Percentiles rank a stretch among this genome's conserved stretches.
Evolutionary conservation across 2,329 filamentous ascomycete species (phyloP).

Genomic region (Rhynchosporium agropyri): DNA sequence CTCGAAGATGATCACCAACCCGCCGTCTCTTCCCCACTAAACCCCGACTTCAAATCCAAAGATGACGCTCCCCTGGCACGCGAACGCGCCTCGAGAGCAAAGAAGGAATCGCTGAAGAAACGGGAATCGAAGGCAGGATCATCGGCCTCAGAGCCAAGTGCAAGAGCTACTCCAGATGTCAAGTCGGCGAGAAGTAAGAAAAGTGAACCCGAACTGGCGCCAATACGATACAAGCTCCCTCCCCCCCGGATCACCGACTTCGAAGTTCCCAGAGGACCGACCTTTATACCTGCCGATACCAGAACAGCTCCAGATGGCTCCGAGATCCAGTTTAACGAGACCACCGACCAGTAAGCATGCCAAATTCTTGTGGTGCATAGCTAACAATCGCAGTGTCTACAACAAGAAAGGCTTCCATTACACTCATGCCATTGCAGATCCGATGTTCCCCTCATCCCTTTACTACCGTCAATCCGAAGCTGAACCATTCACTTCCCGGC

Average conservation of each 20-base stretch:
- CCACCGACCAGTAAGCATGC: constrained; percentile 62
- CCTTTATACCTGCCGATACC: constrained; percentile 59
- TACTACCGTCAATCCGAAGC: constrained; percentile 90
- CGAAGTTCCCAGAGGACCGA: constrained; percentile 58
- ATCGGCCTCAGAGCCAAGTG: constrained; percentile 50
- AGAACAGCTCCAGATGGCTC: constrained; percentile 53
- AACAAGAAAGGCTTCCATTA: constrained; percentile 82
- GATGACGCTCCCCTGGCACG: constrained; percentile 39
- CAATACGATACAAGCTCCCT: constrained; percentile 64
- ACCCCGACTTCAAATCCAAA: constrained; percentile 61
- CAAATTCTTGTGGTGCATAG: neutral
- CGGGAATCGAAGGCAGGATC: constrained; percentile 60
- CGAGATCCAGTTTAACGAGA: constrained; percentile 61
- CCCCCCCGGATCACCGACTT: constrained; percentile 65
- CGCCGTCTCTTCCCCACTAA: constrained; percentile 73
- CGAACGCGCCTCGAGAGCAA: constrained; percentile 50
- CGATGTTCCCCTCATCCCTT: constrained; percentile 80
- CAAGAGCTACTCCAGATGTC: constrained; percentile 60
- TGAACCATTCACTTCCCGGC: constrained; percentile 77
- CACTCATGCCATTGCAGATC: constrained; percentile 87
- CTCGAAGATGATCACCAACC: constrained; percentile 72
- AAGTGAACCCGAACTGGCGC: constrained; percentile 49
- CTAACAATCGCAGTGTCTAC: constrained; percentile 50
- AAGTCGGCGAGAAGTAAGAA: constrained; percentile 46
- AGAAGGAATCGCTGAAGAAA: constrained; percentile 71